phyloP scores from a whole-genome alignment of 2,329 filamentous ascomycete genomes.

The Fusarium sp. region DNA sequence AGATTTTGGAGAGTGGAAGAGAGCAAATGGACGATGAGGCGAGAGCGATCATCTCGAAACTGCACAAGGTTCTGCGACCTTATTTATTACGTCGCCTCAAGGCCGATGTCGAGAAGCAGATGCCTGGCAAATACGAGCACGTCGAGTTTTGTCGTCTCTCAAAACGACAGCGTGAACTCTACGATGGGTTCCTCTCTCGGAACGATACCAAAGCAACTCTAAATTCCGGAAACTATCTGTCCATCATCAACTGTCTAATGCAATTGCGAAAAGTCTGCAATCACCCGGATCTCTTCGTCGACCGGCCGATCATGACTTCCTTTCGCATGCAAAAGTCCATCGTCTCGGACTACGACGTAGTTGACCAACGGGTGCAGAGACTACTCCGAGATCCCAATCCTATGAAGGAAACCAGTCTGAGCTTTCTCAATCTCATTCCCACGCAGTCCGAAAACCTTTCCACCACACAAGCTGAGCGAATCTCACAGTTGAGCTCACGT shows the following conservation, averaged over 20 bases:
- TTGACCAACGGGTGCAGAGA: conserved; percentile 77
- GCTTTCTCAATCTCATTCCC: conserved; percentile 84
- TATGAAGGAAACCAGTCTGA: conserved; percentile 75
- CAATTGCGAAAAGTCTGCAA: conserved; percentile 98
- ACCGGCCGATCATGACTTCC: conserved; percentile 95
- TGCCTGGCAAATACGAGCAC: conserved; percentile 98
- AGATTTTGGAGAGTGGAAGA: conserved; percentile 93
- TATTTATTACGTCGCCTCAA: conserved; percentile 93
- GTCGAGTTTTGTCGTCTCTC: conserved; percentile 96
- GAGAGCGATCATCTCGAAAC: conserved; percentile 88
- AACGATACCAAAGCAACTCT: conserved; percentile 91
- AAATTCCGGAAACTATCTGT: conserved; percentile 93
- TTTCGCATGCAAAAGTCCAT: conserved; percentile 91
- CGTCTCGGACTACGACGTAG: conserved; percentile 78
- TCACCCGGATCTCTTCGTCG: conserved; percentile 96
- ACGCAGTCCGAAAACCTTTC: conserved; percentile 77
- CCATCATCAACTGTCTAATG: conserved; percentile 98
- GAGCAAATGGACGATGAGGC: conserved; percentile 96
- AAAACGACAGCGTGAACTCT: conserved; percentile 93
- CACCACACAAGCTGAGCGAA: conserved; percentile 64
- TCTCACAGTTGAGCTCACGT: conserved; percentile 77
- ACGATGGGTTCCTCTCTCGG: conserved; percentile 94
- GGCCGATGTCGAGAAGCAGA: conserved; percentile 97
- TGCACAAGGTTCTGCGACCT: conserved; percentile 93
- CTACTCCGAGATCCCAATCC: conserved; percentile 72